Evolutionary conservation across 352 stramenopile genomes (phyloP).

Genomic region (Globisporangium camurandrum): DNA sequence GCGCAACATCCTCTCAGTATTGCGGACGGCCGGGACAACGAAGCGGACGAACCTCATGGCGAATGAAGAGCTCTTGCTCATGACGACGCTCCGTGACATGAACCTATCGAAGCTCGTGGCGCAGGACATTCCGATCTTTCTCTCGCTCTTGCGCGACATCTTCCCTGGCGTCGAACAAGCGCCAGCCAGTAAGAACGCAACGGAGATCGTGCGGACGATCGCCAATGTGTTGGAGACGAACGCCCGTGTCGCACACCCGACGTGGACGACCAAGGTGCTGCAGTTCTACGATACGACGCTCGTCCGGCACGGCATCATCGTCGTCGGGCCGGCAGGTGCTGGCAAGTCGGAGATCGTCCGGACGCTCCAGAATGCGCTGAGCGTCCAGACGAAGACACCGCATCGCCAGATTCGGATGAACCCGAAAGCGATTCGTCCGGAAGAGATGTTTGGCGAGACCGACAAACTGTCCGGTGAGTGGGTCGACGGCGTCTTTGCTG

Average conservation of each 20-base stretch:
- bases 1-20: conserved; percentile 92
- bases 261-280: conserved; percentile 87
- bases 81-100: conserved; percentile 92
- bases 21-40: conserved; percentile 92
- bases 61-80: conserved; percentile 91
- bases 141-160: conserved; percentile 84
- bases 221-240: conserved; percentile 66
- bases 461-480: conserved; percentile 71
- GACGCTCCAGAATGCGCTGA: conserved; percentile 59
- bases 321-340: conserved; percentile 82
- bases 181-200: conserved; percentile 41
- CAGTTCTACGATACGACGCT: conserved; percentile 92
- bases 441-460: conserved; percentile 80
- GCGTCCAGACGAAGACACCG: conserved; percentile 42
- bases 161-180: conserved; percentile 64
- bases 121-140: conserved; percentile 89
- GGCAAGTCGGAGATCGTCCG: conserved; percentile 74
- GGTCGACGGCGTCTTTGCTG: conserved; percentile 72
- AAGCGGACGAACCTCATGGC: conserved; percentile 93
- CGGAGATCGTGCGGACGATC: conserved; percentile 68
- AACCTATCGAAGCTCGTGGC: conserved; percentile 92
- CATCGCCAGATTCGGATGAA: conserved; percentile 79
- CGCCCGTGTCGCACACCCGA: conserved; percentile 44
- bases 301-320: conserved; percentile 87
- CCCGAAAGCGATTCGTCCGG: conserved; percentile 71